phyloP scores from a whole-genome alignment of 2,329 filamentous ascomycete species.

The Tympanopsis confertula region DNA sequence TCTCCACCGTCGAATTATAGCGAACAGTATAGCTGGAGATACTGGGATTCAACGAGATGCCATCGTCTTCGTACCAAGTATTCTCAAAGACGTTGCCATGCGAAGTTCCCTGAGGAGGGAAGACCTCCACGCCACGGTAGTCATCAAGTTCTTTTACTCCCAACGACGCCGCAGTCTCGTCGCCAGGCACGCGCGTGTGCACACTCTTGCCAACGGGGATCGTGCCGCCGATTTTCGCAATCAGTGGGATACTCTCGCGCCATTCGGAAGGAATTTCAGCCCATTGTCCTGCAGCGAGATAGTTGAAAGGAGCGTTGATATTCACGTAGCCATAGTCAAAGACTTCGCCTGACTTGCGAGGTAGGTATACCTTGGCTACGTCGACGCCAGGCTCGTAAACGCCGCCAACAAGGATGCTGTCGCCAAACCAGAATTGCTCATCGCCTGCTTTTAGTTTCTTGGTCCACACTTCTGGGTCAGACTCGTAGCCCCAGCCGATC shows the following conservation, averaged over 20 bases:
- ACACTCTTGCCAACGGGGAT: slow-evolving; percentile 37
- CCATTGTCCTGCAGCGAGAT: slow-evolving; percentile 42
- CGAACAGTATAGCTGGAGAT: slow-evolving; percentile 18
- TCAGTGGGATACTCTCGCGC: slow-evolving; percentile 39
- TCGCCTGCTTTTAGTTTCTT: slow-evolving; percentile 48
- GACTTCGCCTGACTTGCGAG: slow-evolving; percentile 24
- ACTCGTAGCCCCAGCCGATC: slow-evolving; percentile 64
- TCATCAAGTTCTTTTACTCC: slow-evolving; percentile 31
- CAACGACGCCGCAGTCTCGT: slow-evolving; percentile 28
- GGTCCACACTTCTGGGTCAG: slow-evolving; percentile 55
- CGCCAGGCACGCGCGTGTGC: slow-evolving; percentile 38
- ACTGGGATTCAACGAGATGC: slow-evolving; percentile 18
- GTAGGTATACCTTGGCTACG: slow-evolving; percentile 49
- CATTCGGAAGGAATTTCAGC: slow-evolving; percentile 34
- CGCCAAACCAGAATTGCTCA: slow-evolving; percentile 64
- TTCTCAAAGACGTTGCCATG: slow-evolving; percentile 22
- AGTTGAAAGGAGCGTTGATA: slow-evolving; percentile 46
- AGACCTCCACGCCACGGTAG: slow-evolving; percentile 43
- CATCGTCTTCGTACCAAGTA: slow-evolving; percentile 33
- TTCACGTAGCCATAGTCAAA: slow-evolving; percentile 49
- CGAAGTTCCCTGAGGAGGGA: slow-evolving; percentile 31
- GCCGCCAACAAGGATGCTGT: slow-evolving; percentile 52
- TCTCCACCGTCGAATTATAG: slow-evolving; percentile 9
- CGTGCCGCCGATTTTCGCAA: slow-evolving; percentile 40
- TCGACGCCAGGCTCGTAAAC: slow-evolving; percentile 50